A percentile compares a stretch with the other conserved stretches of the same genome.
Conservation (phyloP, 2,329 filamentous ascomycete genomes). For the Diaporthe ilicicola region DNA sequence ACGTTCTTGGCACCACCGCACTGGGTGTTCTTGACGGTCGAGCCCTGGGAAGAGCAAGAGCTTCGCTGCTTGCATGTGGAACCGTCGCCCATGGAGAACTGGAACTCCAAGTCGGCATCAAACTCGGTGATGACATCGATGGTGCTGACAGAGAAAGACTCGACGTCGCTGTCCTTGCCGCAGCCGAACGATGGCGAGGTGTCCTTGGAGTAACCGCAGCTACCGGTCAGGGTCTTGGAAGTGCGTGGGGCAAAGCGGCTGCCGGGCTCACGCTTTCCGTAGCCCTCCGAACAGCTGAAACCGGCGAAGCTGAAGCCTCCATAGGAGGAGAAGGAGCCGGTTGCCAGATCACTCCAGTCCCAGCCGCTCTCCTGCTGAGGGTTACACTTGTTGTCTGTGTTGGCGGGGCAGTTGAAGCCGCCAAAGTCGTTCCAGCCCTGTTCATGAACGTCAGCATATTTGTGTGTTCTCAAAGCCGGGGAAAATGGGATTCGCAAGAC, state of each 20-base stretch:
- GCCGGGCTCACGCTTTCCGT: conserved; percentile 61
- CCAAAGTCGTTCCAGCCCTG: conserved; percentile 42
- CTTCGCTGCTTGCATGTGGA: conserved; percentile 81
- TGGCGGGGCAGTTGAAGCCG: conserved; percentile 72
- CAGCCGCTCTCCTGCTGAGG: conserved; percentile 75
- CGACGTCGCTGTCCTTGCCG: conserved; percentile 47
- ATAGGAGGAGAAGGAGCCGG: conserved; percentile 71
- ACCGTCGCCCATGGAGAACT: conserved; percentile 87
- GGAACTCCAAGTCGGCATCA: conserved; percentile 83
- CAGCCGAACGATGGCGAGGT: conserved; percentile 68
- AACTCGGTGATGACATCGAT: conserved; percentile 79
- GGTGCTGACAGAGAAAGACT: conserved; percentile 75
- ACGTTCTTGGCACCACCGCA: conserved; percentile 91
- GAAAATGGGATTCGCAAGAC: conserved; percentile 31
- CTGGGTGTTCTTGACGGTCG: conserved; percentile 81
- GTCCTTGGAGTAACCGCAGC: conserved; percentile 54
- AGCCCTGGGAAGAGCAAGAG: conserved; percentile 72
- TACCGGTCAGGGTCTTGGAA: conserved; percentile 69
- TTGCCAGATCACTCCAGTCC: conserved; percentile 71
- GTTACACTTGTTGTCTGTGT: conserved; percentile 81
- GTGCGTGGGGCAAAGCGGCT: conserved; percentile 57
- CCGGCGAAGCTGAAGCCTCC: conserved; percentile 78
- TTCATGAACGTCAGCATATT: conserved; percentile 32
- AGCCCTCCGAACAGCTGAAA: conserved; percentile 72
- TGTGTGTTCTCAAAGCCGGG: background rate